phyloP scores from a whole-genome alignment of 768 basidiomycete species.

The Rubroboletus satanas region DNA sequence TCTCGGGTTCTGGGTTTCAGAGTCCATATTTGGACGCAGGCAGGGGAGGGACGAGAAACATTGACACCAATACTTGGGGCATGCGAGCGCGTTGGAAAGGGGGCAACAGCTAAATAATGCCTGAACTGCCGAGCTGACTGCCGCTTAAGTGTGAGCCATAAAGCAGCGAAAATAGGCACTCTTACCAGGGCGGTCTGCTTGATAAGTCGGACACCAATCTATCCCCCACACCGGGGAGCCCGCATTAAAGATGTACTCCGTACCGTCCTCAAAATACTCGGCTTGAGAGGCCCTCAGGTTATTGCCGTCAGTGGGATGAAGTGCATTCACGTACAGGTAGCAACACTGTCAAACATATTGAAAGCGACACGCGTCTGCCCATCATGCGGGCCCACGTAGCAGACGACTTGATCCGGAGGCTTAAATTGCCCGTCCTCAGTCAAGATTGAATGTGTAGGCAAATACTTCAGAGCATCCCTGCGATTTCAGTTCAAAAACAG shows the following conservation, averaged over 20 bases:
- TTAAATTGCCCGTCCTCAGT: constrained; percentile 48
- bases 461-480: constrained; percentile 56
- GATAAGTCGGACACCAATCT: constrained; percentile 88
- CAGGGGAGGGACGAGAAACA: constrained; percentile 47
- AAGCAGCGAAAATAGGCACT: background rate
- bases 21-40: constrained; percentile 89
- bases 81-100: constrained; percentile 62
- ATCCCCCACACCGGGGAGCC: constrained; percentile 90
- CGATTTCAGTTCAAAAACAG: background rate
- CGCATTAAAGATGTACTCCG: constrained; percentile 73
- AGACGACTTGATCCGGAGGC: constrained; percentile 53
- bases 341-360: constrained; percentile 51
- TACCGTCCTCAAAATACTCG: constrained; percentile 52
- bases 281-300: constrained; percentile 40
- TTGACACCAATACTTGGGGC: constrained; percentile 65
- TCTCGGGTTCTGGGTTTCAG: constrained; percentile 25
- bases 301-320: background rate
- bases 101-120: constrained; percentile 84
- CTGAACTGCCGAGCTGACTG: constrained; percentile 47
- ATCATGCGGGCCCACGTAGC: constrained; percentile 63
- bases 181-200: constrained; percentile 52
- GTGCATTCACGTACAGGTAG: constrained; percentile 56
- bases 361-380: constrained; percentile 48
- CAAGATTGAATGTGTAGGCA: constrained; percentile 52
- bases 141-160: background rate